These are phyloP conservation scores for Mycena rosella DNA, from an alignment of 768 basidiomycete genomes.

Conservation along the genomic window DNA sequence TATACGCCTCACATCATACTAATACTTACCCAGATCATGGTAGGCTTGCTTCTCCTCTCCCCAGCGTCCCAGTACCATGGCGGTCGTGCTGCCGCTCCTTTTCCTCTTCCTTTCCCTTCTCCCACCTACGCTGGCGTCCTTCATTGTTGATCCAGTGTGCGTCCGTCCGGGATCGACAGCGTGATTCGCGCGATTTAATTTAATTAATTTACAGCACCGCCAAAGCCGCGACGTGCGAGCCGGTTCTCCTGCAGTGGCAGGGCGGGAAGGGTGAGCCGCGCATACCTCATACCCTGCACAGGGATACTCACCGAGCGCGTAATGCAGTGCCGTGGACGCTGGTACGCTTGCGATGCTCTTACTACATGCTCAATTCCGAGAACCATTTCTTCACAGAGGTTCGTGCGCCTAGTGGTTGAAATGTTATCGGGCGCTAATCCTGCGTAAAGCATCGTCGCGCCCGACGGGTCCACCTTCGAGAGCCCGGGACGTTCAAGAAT, in stretches of 20 bases:
- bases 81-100: not conserved
- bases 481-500: not conserved
- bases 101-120: slow-evolving; percentile 16
- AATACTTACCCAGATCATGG: too few species aligned
- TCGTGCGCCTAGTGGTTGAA: not conserved
- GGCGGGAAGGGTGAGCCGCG: slow-evolving; percentile 12
- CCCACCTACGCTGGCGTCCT: slow-evolving; percentile 20
- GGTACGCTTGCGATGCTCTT: not conserved
- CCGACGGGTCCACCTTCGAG: slow-evolving; percentile 1
- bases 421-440: not conserved
- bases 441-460: not conserved
- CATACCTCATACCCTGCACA: too few species aligned
- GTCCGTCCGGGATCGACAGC: too few species aligned
- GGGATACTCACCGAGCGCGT: too few species aligned
- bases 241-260: slow-evolving; percentile 31
- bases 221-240: slow-evolving; percentile 20
- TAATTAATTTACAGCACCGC: slow-evolving; percentile 3
- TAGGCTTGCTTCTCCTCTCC: too few species aligned
- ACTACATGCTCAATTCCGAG: not conserved
- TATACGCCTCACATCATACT: too few species aligned
- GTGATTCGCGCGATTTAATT: too few species aligned
- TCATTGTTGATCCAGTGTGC: slow-evolving; percentile 11
- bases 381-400: slow-evolving; percentile 15
- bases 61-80: slow-evolving; percentile 15
- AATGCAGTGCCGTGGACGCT: slow-evolving; percentile 20